phyloP scores from a whole-genome alignment of 2,329 filamentous ascomycete genomes.

The Apiospora kogelbergensis region DNA sequence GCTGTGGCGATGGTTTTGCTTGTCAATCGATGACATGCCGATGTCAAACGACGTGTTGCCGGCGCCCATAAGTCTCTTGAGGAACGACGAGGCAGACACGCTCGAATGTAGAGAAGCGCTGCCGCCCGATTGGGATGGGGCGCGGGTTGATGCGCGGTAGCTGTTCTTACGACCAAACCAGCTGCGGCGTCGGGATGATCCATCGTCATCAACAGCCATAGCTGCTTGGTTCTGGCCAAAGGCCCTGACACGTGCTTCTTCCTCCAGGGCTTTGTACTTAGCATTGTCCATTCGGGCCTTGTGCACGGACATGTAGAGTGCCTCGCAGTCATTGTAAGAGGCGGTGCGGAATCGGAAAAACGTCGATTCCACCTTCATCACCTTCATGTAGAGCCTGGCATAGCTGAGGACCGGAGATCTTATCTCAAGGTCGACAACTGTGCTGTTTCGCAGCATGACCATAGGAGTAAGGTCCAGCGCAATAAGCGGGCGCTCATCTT shows the following conservation, averaged over 20 bases:
- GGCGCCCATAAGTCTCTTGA: constrained; percentile 72
- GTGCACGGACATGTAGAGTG: constrained; percentile 84
- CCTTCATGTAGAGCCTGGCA: constrained; percentile 57
- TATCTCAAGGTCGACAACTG: constrained; percentile 89
- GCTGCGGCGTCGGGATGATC: constrained; percentile 47
- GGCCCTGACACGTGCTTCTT: constrained; percentile 69
- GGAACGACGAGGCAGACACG: constrained; percentile 71
- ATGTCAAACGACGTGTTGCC: constrained; percentile 78
- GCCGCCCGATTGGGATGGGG: constrained; percentile 67
- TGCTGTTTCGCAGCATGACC: constrained; percentile 87
- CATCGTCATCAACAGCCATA: constrained; percentile 35
- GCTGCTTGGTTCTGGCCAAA: constrained; percentile 60
- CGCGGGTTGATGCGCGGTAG: constrained; percentile 61
- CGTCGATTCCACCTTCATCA: constrained; percentile 62
- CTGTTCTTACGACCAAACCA: constrained; percentile 66
- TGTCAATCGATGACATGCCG: constrained; percentile 71
- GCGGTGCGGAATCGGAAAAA: constrained; percentile 91
- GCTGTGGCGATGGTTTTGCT: constrained; percentile 53
- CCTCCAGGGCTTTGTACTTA: constrained; percentile 72
- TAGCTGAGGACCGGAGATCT: constrained; percentile 75
- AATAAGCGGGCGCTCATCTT: constrained; percentile 47
- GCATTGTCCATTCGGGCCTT: constrained; percentile 88
- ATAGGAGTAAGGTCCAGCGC: constrained; percentile 87
- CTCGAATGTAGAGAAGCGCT: constrained; percentile 61
- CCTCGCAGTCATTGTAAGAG: constrained; percentile 73